Percentiles rank a stretch among this genome's conserved stretches.
Conservation (phyloP, 768 basidiomycete species). For the Antrodiella citrinella region DNA sequence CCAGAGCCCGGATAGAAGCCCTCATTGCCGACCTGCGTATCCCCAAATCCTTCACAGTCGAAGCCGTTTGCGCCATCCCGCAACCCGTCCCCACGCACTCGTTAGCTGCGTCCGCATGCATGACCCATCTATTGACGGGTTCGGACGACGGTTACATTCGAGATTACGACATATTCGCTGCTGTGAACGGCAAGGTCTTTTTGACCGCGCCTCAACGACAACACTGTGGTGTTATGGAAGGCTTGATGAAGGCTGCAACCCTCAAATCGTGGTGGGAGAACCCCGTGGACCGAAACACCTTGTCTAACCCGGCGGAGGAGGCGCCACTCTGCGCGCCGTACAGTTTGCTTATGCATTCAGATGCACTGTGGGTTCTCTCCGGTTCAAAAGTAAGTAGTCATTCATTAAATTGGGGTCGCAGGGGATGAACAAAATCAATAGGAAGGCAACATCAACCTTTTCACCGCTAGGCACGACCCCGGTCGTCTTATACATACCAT, state of each 20-base stretch:
- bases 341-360: constrained; percentile 85
- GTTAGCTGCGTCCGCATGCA: constrained; percentile 78
- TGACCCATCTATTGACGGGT: constrained; percentile 85
- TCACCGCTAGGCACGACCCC: constrained; percentile 88
- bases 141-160: constrained; percentile 92
- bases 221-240: constrained; percentile 86
- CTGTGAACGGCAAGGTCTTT: constrained; percentile 81
- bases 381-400: constrained; percentile 80
- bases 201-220: constrained; percentile 84
- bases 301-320: constrained; percentile 39
- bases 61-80: constrained; percentile 87
- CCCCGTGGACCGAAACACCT: constrained; percentile 23
- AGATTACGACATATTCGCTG: constrained; percentile 84
- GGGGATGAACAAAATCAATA: too few species aligned
- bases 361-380: constrained; percentile 87
- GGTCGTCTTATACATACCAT: constrained; percentile 69
- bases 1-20: constrained; percentile 40
- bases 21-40: constrained; percentile 27
- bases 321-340: constrained; percentile 65
- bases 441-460: constrained; percentile 89
- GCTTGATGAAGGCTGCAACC: constrained; percentile 84
- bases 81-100: constrained; percentile 84
- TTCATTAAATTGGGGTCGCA: too few species aligned
- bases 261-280: constrained; percentile 92
- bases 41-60: constrained; percentile 73